Evolutionary conservation across 169 alveolate genomes (phyloP).

Genomic region (Plasmodium cynomolgi): DNA sequence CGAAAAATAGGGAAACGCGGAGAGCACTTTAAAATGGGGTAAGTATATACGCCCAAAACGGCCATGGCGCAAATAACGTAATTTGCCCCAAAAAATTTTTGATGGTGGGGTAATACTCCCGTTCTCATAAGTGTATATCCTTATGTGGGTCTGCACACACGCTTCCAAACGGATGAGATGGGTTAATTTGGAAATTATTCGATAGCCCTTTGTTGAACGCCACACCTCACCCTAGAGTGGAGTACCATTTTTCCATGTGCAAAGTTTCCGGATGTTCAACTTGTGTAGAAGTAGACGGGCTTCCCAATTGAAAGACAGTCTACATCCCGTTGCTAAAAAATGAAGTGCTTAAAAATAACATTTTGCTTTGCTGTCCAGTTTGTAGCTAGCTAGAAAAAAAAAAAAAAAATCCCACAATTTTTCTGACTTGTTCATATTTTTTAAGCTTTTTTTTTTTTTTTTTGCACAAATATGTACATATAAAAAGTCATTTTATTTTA

Average conservation of each 20-base stretch:
- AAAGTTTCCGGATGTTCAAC: not conserved
- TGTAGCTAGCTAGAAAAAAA: not conserved
- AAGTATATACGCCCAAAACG: not conserved
- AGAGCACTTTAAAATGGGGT: not conserved
- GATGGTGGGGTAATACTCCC: not conserved
- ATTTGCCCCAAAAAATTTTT: not conserved
- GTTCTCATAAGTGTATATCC: not conserved
- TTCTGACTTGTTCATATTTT: not conserved
- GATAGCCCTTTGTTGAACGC: not conserved
- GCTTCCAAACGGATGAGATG: not conserved
- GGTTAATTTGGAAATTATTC: not conserved
- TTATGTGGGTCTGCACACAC: not conserved
- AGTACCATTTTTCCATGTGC: not conserved
- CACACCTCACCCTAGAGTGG: not conserved
- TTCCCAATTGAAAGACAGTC: not conserved
- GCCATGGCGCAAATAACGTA: not conserved
- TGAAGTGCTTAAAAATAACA: not conserved
- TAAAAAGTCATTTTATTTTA: not conserved
- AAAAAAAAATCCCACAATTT: not conserved
- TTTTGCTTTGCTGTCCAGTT: not conserved
- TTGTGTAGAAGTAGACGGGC: not conserved
- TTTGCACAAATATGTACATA: conserved; percentile 1
- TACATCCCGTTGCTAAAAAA: not conserved
- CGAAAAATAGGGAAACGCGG: not conserved
- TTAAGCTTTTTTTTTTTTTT: not conserved